Conservation (phyloP, 2,329 filamentous ascomycete species). For the Lachnellula suecica region DNA sequence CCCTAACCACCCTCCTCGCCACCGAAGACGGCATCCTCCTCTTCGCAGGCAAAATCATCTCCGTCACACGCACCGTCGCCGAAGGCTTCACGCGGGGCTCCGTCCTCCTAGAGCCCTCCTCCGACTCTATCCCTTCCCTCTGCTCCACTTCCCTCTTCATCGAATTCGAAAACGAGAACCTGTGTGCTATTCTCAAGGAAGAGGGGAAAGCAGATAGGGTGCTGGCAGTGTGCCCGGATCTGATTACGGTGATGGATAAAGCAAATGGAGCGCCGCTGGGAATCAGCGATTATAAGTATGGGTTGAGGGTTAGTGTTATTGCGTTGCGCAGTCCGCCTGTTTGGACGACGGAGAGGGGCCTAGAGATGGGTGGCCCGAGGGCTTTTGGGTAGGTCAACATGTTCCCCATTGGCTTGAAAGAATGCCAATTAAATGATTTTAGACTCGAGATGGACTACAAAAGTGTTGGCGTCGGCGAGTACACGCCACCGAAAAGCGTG, state of each 20-base stretch:
- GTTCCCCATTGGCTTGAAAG: not conserved
- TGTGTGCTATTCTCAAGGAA: slow-evolving; percentile 22
- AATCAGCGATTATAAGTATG: slow-evolving; percentile 50
- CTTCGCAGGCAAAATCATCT: slow-evolving; percentile 30
- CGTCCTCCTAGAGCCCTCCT: slow-evolving; percentile 23
- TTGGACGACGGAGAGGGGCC: slow-evolving; percentile 42
- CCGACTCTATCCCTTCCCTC: slow-evolving; percentile 1
- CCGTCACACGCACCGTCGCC: slow-evolving; percentile 26
- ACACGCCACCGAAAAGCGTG: slow-evolving; percentile 28
- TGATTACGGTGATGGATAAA: slow-evolving; percentile 39
- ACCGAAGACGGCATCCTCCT: slow-evolving; percentile 29
- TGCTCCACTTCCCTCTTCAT: slow-evolving; percentile 16
- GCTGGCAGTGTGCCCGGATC: slow-evolving; percentile 29
- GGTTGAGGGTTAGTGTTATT: slow-evolving; percentile 49
- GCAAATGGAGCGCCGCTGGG: slow-evolving; percentile 49
- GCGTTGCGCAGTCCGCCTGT: slow-evolving; percentile 48
- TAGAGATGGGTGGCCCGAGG: slow-evolving; percentile 40
- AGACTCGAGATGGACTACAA: slow-evolving; percentile 28
- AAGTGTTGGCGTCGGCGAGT: slow-evolving; percentile 20
- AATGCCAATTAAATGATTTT: slow-evolving; percentile 1
- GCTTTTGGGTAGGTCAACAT: slow-evolving; percentile 37
- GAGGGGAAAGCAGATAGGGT: slow-evolving; percentile 19
- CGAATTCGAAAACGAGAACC: slow-evolving; percentile 33
- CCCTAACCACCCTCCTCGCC: slow-evolving; percentile 24
- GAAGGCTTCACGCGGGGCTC: slow-evolving; percentile 30